phyloP scores from a whole-genome alignment of 2,329 filamentous ascomycete genomes.

The Diaporthe sp. region DNA sequence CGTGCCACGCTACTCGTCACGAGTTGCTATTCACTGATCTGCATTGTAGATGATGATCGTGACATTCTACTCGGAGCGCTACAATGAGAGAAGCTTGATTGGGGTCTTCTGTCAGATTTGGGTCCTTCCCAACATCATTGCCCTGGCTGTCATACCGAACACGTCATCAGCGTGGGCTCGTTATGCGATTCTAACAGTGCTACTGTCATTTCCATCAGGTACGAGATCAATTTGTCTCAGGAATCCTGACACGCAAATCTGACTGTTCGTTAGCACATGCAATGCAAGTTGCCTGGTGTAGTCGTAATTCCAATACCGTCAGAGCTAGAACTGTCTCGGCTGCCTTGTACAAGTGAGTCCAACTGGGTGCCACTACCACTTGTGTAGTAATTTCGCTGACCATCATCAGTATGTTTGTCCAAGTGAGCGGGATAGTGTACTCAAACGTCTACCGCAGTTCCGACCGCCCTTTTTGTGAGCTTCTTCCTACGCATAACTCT shows the following conservation, averaged over 20 bases:
- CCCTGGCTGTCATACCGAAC: background rate
- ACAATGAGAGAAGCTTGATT: conserved; percentile 2
- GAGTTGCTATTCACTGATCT: conserved; percentile 48
- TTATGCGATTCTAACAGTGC: background rate
- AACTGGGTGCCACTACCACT: no score
- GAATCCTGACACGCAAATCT: background rate
- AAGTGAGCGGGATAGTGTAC: conserved; percentile 15
- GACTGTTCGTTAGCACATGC: background rate
- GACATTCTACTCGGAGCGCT: background rate
- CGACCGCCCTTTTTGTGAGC: conserved; percentile 39
- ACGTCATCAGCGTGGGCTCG: conserved; percentile 1
- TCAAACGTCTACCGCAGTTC: conserved; percentile 24
- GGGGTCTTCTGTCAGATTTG: conserved; percentile 3
- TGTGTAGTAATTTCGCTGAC: background rate
- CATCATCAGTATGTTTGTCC: background rate
- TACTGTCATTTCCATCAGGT: conserved; percentile 4
- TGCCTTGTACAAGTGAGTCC: conserved; percentile 3
- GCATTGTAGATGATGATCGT: background rate
- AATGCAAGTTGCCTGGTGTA: conserved; percentile 11
- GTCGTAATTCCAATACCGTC: conserved; percentile 5
- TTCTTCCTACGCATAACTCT: conserved; percentile 44
- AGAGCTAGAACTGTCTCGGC: conserved; percentile 13
- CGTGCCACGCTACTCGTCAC: conserved; percentile 43
- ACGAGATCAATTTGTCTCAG: background rate
- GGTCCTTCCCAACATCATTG: conserved; percentile 3